Evolutionary conservation across 805 yeast genomes (phyloP).

Genomic region (Teunomyces kruisii): DNA sequence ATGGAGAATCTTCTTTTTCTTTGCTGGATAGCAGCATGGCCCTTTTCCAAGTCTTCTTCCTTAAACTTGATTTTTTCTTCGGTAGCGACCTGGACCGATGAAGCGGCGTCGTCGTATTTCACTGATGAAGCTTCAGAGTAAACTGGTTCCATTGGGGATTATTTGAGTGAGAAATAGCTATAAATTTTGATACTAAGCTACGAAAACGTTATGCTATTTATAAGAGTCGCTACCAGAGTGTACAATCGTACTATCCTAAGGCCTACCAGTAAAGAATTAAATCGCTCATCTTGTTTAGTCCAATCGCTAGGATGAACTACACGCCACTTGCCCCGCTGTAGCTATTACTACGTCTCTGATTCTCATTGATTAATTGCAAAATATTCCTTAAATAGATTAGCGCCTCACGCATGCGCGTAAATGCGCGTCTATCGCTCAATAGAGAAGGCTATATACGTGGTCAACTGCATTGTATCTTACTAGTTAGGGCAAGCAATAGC

Average conservation of each 20-base stretch:
- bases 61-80: conserved; percentile 6
- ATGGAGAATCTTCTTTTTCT: conserved; percentile 6
- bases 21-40: not conserved
- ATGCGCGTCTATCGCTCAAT: not conserved
- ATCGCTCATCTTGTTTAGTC: not conserved
- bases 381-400: not conserved
- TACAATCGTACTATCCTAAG: not conserved
- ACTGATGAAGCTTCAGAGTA: conserved; percentile 4
- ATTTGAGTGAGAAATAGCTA: not conserved
- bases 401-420: not conserved
- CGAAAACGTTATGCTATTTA: not conserved
- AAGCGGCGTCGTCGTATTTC: conserved; percentile 6
- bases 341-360: too few species aligned
- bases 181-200: not conserved
- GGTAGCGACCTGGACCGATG: not conserved
- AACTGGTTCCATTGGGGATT: conserved; percentile 4
- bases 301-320: not conserved
- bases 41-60: conserved; percentile 5
- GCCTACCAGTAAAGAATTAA: not conserved
- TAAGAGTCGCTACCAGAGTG: not conserved
- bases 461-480: not conserved
- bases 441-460: not conserved
- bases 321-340: not conserved
- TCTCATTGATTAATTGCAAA: not conserved
- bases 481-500: not conserved